Percentiles rank a stretch among this genome's conserved stretches.
Evolutionary conservation across 805 yeast species (phyloP).

Genomic region (Saccharomycopsis capsularis): DNA sequence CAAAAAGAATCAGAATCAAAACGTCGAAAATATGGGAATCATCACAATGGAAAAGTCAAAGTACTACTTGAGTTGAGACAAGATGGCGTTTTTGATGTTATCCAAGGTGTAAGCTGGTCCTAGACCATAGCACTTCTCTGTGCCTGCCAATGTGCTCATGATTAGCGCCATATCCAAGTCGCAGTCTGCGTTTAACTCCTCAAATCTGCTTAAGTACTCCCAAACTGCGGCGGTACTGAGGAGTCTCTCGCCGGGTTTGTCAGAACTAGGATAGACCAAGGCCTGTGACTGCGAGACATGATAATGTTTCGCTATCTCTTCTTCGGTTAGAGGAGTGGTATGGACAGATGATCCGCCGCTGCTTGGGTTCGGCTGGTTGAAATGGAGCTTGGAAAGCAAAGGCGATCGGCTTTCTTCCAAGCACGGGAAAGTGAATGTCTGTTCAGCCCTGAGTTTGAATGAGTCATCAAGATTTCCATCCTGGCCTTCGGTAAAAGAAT

Average conservation of each 20-base stretch:
- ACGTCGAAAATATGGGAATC: too few relatives aligned
- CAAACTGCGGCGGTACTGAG: slow-evolving; percentile 74
- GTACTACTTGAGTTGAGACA: not conserved
- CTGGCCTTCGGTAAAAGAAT: not conserved
- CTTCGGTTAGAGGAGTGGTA: not conserved
- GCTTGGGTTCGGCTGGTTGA: not conserved
- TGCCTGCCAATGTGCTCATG: slow-evolving; percentile 54
- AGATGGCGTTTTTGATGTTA: slow-evolving; percentile 4
- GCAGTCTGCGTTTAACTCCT: slow-evolving; percentile 39
- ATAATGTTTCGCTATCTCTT: not conserved
- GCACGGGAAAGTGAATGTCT: slow-evolving; percentile 15
- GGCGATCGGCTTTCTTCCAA: too few relatives aligned
- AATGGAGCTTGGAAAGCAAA: too few relatives aligned
- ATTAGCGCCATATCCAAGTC: slow-evolving; percentile 51
- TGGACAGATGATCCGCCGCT: not conserved
- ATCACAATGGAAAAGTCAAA: too few relatives aligned
- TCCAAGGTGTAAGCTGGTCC: slow-evolving; percentile 35
- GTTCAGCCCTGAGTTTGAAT: not conserved
- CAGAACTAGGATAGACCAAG: slow-evolving; percentile 24
- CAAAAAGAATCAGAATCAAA: too few relatives aligned
- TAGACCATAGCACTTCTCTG: slow-evolving; percentile 70
- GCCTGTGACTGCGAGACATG: slow-evolving; percentile 3
- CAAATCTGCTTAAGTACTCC: slow-evolving; percentile 59
- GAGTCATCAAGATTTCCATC: not conserved
- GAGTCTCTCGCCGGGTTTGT: slow-evolving; percentile 33